Percentiles rank a stretch among this genome's conserved stretches.
Evolutionary conservation across 2,329 filamentous ascomycete genomes (phyloP).

Genomic region (Colletotrichum cereale): DNA sequence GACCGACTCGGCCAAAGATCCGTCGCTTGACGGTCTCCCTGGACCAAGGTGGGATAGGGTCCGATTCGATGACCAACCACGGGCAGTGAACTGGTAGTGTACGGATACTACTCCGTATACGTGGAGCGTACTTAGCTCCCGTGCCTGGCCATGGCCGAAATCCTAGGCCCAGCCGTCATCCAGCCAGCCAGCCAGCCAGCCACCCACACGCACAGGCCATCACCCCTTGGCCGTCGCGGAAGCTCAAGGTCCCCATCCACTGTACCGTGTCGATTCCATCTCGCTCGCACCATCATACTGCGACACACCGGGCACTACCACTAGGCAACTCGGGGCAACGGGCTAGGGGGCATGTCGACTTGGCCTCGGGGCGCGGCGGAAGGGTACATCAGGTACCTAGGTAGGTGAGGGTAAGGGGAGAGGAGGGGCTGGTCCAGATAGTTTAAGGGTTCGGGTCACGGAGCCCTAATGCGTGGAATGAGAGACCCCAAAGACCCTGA

Average conservation of each 20-base stretch:
- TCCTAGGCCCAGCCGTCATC: constrained; percentile 6
- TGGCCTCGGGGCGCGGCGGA: constrained; percentile 8
- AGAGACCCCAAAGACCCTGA: constrained; percentile 31
- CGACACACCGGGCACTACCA: constrained; percentile 35
- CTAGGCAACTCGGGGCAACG: constrained; percentile 20
- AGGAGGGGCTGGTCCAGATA: not conserved
- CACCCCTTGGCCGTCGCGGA: not conserved
- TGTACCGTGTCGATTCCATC: constrained; percentile 1
- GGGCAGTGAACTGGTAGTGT: not conserved
- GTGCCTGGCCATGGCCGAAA: not conserved
- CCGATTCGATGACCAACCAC: constrained; percentile 25
- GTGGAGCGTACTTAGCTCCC: too few relatives aligned
- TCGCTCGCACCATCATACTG: constrained; percentile 1
- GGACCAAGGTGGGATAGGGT: constrained; percentile 15
- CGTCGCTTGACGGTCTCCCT: constrained; percentile 15
- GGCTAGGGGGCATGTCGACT: constrained; percentile 1
- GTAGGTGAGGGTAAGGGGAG: not conserved
- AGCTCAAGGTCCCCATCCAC: not conserved
- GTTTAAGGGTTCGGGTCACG: constrained; percentile 28
- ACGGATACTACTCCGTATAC: too few relatives aligned
- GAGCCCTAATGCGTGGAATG: constrained; percentile 30
- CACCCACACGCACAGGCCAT: not conserved
- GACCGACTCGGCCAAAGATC: constrained; percentile 26
- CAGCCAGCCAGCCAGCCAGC: not conserved
- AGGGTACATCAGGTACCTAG: too few relatives aligned